Base-by-base conservation (phyloP, 176 grass and related monocot genomes). In the Aegilops umbellulata region DNA sequence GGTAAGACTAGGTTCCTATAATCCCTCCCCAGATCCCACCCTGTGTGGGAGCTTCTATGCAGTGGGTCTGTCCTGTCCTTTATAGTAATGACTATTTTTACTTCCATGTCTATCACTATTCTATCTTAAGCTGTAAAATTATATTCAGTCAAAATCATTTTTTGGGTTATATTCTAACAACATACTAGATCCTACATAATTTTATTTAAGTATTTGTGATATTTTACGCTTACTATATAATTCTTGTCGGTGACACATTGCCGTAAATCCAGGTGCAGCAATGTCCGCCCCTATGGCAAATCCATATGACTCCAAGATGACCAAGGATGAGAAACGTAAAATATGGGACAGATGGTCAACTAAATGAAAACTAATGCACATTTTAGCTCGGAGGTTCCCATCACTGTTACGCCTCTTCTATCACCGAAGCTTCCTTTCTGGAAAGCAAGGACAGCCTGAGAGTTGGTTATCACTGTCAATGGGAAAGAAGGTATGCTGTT, bases 231-330 rank as follows among this genome's bases (percentile, higher is more conserved):
- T 75, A 74, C 53, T 31, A 82, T 74, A 65, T 30, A 36, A 74
- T 74, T n/a, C 60, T 79, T 44, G 42, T 74, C 62, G 29, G 19
- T 71, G 58, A 10, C 69, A 63, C 60, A 22, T 73, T 89, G 7
- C 58, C 19, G 30, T 81, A 34, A 39, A 87, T 86, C 35, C 86
- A 99, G 97, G 94, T 80, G 94, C 90, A 89, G 94, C 92, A 46
- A 87, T 99, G 94, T 96, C 96, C 49, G 94, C 97, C 63, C 92
- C 94, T 92, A 88, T 96, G 86, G 90, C 79, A 47, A 99, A 99
- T 90, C 97, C 90, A 75, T 99, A 99, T 39, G 97, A 99, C 77
- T 83, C 76, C 20, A 94, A 84, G 85, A 91, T 99, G 94, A 93
- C 83, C 65, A 99, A 99, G 73, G 97, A 99, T 63, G 97, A 99